Base-by-base conservation (phyloP, 345 rosid genomes). In the Abelmoschus esculentus region DNA sequence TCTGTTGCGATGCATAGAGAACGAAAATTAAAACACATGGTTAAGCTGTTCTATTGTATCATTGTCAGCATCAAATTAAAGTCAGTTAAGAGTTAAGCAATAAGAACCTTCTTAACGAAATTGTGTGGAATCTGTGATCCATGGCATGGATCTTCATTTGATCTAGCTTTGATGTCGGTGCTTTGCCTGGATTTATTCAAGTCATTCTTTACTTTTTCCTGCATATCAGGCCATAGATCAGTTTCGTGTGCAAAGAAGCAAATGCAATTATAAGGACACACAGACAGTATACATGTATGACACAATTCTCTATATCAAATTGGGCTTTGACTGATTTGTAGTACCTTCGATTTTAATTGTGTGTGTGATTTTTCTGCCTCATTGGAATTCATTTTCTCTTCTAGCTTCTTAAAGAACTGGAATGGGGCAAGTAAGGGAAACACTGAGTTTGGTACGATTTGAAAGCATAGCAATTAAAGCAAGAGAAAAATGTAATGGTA, bases 351-450 rank as follows among this genome's bases (percentile, higher is more conserved):
- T 76, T 81, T 74, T 55, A 66, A 73, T 34, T 75, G 77, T 61
- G 53, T 18, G 72, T 74, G 80, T 47, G 17, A 65, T 74, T 84
- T 80, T 61, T 70, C 88, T 61, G 74, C 69, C 73, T 79, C 81
- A 29, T 61, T 61, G 63, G 73, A 78, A 14, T 54, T 79, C 74
- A 72, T 81, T 76, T 78, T 86, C 75, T 82, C 97, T 81, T 86
- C 91, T 69, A 84, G 49, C 77, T 79, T 90, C 86, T 87, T 82
- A 67, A 82, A 85, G 82, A 82, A 86, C 88, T 89, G 79, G 66
- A 61, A 78, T 1, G 50, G 12, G 44, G 75, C 11, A 68, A 64
- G 36, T 22, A 72, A 75, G 29, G 71, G 70, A 61, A 40, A 60
- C 17, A 7, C n/a, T 58, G 57, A 55, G 11, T 77, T 69, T 57